phyloP scores from a whole-genome alignment of 306 rosid genomes.

The Vigna unguiculata region DNA sequence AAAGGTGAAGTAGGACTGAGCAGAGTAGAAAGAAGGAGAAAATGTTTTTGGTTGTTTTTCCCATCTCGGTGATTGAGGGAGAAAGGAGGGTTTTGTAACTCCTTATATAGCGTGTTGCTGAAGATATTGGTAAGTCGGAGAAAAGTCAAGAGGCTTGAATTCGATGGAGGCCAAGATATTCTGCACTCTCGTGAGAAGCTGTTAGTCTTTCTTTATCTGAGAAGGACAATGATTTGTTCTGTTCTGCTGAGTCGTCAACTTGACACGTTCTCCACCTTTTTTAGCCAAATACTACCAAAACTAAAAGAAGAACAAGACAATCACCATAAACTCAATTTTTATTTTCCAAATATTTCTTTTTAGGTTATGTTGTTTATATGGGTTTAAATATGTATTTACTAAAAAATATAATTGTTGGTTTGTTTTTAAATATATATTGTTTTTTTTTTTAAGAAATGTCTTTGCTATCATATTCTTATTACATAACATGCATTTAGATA shows the following conservation, averaged over 20 bases:
- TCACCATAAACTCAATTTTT: too few species aligned
- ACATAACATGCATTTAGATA: too few species aligned
- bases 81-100: neutral
- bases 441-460: too few species aligned
- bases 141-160: conserved; percentile 41
- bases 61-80: conserved; percentile 32
- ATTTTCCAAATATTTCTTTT: too few species aligned
- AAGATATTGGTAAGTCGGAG: neutral
- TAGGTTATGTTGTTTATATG: too few species aligned
- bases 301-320: neutral
- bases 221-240: neutral
- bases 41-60: conserved; percentile 19
- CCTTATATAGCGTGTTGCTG: neutral
- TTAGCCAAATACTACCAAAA: neutral
- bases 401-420: too few species aligned
- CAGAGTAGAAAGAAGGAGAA: conserved; percentile 35
- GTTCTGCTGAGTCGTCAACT: neutral
- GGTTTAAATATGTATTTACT: too few species aligned
- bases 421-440: too few species aligned
- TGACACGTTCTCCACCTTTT: neutral
- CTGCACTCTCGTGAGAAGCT: conserved; percentile 24
- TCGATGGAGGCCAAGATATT: neutral
- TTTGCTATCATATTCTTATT: too few species aligned
- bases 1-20: conserved; percentile 23
- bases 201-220: conserved; percentile 47